Evolutionary conservation across 2,329 filamentous ascomycete species (phyloP), one percentile per base, ranked within the genome.

Genomic region (Chaetomiaceae sp.): DNA sequence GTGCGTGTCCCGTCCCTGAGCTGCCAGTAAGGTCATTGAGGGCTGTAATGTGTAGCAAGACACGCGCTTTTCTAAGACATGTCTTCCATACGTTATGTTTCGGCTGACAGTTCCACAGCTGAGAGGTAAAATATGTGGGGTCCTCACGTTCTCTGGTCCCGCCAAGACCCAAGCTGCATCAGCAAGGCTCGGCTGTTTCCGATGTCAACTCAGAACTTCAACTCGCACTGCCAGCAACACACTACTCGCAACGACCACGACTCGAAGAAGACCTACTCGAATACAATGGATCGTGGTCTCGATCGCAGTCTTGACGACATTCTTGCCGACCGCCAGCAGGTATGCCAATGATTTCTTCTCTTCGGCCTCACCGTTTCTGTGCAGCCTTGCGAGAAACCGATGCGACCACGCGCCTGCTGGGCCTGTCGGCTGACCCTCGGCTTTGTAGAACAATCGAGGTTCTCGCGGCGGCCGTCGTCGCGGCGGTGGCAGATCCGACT

Each of bases 301-400:
- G 75, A 78, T 55, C 73, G 71, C 56, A 75, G 73, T 48, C 71
- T 78, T 26, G 75, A 78, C 60, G 75, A 78, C 60, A 77, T 78
- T 58, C 74, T 78, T 54, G 72, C 71, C 48, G 73, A 77, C 52
- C 60, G 60, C 48, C 58, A 62, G 55, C 57, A 62, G 56, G 62
- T 62, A 52, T 24, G 22, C 22, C 20, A 14, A 20, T 8, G 17
- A 35, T 12, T 34, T 20, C 34, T 15, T 34, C 17, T 37, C 34
- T 42, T 41, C 26, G 30, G 24, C 52, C 35, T 40, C 32, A 20
- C 17, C 26, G 32, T 22, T 32, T 19, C 29, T 32, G 12, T 32
- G 6, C 29, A n/a, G 12, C 15, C 12, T n/a, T 14, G 29, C 12
- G 12, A 32, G 29, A 14, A 3, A n/a, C 40, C 49, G 34, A 34